Evolutionary conservation across 768 basidiomycete species (phyloP), one percentile per base, ranked within the genome.

Genomic region (Cyclocybe aegerita): DNA sequence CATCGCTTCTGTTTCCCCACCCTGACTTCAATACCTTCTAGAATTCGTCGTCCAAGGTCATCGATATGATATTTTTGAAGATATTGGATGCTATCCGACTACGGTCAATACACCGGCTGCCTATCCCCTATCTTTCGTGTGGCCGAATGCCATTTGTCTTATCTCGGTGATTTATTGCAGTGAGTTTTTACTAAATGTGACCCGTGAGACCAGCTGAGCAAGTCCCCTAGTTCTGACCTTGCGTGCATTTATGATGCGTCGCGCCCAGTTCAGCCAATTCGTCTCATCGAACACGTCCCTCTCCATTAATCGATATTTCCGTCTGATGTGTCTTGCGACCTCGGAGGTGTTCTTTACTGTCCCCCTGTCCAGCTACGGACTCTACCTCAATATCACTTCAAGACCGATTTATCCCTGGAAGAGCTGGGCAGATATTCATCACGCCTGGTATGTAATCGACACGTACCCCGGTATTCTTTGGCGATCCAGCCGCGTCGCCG

Each of bases 301-400:
- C 6, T 71, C 60, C 54, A 33, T 50, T 49, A 49, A 60, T 41
- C 70, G 65, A 30, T 77, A 77, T 52, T 46, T 75, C 52, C 73
- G 76, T 11, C 70, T 80, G n/a, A 75, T 79, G 73, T 52, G 61
- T 31, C 60, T 79, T 8, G 72, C 74, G 4, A 50, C 53, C 32
- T 56, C 63, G 11, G 74, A 78, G 42, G 61, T 73, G 40, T 3
- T 74, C 3, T 67, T 70, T 53, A 71, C 65, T 49, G 32, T 71
- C 52, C 69, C 70, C 7, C 50, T 77, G 49, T 59, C 64, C 49
- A 9, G 68, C 16, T 69, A 54, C 32, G 44, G 54, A 15, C 39
- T 60, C 10, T 65, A 66, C 31, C 52, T 69, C 34, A 61, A 56
- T 29, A 43, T n/a, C 1, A 49, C 7, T 23, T 48, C 30, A 37